Conservation (phyloP, 148 eudicot genomes). For the Selenicereus undatus region DNA sequence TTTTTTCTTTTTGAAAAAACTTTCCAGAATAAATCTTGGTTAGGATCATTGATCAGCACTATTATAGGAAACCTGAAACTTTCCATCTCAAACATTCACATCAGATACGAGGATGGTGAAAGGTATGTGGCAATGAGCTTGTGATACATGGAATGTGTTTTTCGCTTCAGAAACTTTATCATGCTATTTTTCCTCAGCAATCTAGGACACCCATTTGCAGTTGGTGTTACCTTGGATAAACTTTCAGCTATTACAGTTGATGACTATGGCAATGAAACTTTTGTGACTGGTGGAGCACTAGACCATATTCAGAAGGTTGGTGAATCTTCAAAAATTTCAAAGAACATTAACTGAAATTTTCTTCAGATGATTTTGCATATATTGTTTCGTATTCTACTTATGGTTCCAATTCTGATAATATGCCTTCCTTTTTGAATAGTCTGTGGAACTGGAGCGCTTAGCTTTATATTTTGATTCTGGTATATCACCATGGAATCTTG, state of each 20-base stretch:
- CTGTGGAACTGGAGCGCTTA: slow-evolving; percentile 71
- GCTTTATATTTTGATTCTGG: slow-evolving; percentile 93
- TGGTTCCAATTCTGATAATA: neutral
- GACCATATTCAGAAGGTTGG: slow-evolving; percentile 82
- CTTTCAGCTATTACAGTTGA: slow-evolving; percentile 92
- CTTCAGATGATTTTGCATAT: slow-evolving; percentile 11
- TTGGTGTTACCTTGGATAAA: slow-evolving; percentile 83
- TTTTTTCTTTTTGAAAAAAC: slow-evolving; percentile 13
- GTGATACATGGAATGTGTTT: slow-evolving; percentile 12
- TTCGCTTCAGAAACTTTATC: slow-evolving; percentile 20
- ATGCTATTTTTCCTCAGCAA: slow-evolving; percentile 50
- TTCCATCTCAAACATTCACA: slow-evolving; percentile 94
- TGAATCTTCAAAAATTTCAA: neutral
- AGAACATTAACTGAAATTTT: neutral
- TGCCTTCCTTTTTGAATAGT: slow-evolving; percentile 31
- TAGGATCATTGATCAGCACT: slow-evolving; percentile 86
- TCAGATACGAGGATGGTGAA: slow-evolving; percentile 97
- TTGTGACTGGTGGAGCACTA: slow-evolving; percentile 85
- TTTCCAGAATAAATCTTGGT: slow-evolving; percentile 83
- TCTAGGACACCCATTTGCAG: slow-evolving; percentile 89
- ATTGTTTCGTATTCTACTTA: neutral
- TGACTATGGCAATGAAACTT: slow-evolving; percentile 82
- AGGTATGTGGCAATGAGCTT: slow-evolving; percentile 44
- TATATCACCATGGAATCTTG: slow-evolving; percentile 69
- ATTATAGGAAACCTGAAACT: slow-evolving; percentile 94